Percentiles rank a stretch among this genome's conserved stretches.
Evolutionary conservation across 208 protist species (phyloP).

Genomic region (Trypanosoma mega): DNA sequence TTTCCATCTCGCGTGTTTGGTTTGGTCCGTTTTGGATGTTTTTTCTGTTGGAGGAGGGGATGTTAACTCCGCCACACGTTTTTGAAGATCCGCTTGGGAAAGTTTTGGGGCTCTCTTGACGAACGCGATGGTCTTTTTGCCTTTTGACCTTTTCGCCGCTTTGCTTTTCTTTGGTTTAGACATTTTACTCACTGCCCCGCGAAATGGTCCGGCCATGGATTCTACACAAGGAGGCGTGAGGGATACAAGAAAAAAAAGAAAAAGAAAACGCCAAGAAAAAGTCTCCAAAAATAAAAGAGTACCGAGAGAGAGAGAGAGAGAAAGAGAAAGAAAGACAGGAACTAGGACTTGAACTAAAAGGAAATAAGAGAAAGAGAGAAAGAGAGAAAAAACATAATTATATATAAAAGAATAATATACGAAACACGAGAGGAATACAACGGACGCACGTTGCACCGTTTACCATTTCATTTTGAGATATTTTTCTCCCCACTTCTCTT

Average conservation of each 20-base stretch:
- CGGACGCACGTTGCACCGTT: too few species aligned
- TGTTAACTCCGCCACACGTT: conserved; percentile 69
- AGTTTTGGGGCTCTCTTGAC: conserved; percentile 80
- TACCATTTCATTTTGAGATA: conserved; percentile 1
- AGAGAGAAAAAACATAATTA: neutral
- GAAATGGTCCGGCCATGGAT: conserved; percentile 77
- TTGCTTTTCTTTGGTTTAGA: conserved; percentile 62
- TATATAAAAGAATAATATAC: too few species aligned
- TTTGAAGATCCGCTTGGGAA: conserved; percentile 43
- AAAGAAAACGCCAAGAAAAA: neutral
- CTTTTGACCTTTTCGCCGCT: conserved; percentile 39
- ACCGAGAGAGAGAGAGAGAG: neutral
- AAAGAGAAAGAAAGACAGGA: neutral
- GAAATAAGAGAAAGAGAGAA: conserved; percentile 11
- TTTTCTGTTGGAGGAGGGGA: too few species aligned
- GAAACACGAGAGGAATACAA: too few species aligned
- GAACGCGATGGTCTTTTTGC: conserved; percentile 51
- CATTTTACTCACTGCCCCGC: conserved; percentile 70
- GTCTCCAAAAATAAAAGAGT: neutral
- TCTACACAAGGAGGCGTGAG: too few species aligned
- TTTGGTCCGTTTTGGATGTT: too few species aligned
- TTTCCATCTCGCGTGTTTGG: neutral
- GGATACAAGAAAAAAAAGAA: too few species aligned
- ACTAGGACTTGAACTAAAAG: neutral
- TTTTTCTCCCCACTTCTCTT: conserved; percentile 5